Base-by-base conservation (phyloP, 2,329 filamentous ascomycete genomes). In the Fusarium staphyleae region DNA sequence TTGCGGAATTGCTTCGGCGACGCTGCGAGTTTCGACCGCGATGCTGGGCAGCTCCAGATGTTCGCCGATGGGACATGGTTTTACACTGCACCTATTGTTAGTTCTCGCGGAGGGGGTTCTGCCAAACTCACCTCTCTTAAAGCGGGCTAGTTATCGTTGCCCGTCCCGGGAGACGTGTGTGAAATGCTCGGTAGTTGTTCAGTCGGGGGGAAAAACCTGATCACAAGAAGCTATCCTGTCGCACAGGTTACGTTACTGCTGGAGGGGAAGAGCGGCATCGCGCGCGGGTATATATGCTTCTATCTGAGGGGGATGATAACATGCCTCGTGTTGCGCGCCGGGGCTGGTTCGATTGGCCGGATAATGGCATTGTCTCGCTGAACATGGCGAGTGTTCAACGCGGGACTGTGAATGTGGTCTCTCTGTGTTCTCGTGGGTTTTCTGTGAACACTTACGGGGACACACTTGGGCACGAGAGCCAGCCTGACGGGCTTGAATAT, bases 181-280 rank as follows among this genome's bases (percentile, higher is more conserved):
- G 49, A 33, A 59, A 39, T 39, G 24, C 28, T 51, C 57, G 57
- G 58, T 50, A 58, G 44, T 58, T 50, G 42, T 8, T 24, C 41
- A 28, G 36, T 36, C 22, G 42, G 32, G n/a, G n/a, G n/a, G n/a
- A n/a, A 34, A 16, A 34, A 48, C 28, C 42, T 55, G 57, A 55
- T 61, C 57, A 61, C 58, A 57, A 62, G 58, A 61, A 52, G 35
- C 41, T 62, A 61, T 58, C 42, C 40, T 26, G 58, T 61, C 53
- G 45, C 49, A 62, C 58, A 61, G 49, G 58, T 59, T 61, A 61
- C 58, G 49, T 62, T 61, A 58, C 57, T 35, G 22, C 24, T 37
- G 9, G 43, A 37, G 18, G 14, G 35, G 35, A 30, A 12, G 32
- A 26, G 24, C 12, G 29, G 14, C 36, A 22, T 39, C 18, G 22